phyloP scores from a whole-genome alignment of 768 basidiomycete genomes.

The Aureoboletus auriporus region DNA sequence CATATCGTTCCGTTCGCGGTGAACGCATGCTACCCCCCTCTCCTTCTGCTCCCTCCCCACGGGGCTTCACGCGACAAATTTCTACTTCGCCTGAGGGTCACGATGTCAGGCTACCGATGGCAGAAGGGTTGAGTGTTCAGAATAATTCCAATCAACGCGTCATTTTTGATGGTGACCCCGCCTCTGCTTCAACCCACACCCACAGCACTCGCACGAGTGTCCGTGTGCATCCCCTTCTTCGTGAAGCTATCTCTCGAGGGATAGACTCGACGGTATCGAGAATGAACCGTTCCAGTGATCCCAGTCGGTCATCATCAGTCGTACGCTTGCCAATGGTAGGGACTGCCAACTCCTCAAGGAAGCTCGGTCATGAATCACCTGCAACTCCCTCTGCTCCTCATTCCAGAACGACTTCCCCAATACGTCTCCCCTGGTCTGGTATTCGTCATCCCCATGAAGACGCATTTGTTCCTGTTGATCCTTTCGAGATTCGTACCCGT shows the following conservation, averaged over 20 bases:
- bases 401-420: conserved; percentile 49
- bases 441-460: conserved; percentile 52
- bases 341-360: conserved; percentile 9
- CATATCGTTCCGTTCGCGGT: conserved; percentile 31
- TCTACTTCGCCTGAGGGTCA: conserved; percentile 10
- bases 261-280: conserved; percentile 9
- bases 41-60: conserved; percentile 40
- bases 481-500: conserved; percentile 37
- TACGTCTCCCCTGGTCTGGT: conserved; percentile 54
- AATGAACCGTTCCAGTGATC: conserved; percentile 7
- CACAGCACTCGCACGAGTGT: conserved; percentile 33
- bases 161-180: conserved; percentile 46
- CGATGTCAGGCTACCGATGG: conserved; percentile 20
- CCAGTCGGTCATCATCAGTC: conserved; percentile 6
- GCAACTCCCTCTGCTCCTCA: conserved; percentile 29
- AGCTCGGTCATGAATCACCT: conserved; percentile 25
- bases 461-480: conserved; percentile 54
- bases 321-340: conserved; percentile 8
- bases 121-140: conserved; percentile 38
- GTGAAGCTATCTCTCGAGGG: conserved; percentile 9
- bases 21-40: conserved; percentile 36
- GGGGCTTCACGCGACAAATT: conserved; percentile 21
- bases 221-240: conserved; percentile 19
- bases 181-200: conserved; percentile 33
- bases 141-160: conserved; percentile 49